Evolutionary conservation across 495 filamentous ascomycete genomes (phyloP), one percentile per base, ranked within the genome.

Genomic region (Cryomyces antarcticus): DNA sequence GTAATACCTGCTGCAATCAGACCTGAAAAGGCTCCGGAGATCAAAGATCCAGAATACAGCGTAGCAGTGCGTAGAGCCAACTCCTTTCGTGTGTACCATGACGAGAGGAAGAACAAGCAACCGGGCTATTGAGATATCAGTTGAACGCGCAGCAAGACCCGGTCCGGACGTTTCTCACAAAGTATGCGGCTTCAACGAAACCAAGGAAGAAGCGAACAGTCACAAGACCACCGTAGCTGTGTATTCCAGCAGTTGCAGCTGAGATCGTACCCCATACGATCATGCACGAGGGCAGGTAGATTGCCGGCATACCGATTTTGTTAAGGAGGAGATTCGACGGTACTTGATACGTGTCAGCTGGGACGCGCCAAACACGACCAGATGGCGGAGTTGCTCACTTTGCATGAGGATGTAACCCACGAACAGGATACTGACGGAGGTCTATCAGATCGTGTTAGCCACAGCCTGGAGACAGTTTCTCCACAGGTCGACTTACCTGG

Each of bases 301-400:
- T 48, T 7, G 60, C 52, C 24, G 60, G 60, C 5, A 38, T 29
- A 3, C 52, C 69, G 52, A 69, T 68, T 43, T 72, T 71, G 52
- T 75, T 74, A 31, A 77, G 62, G 28, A 75, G 52, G 37, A 74
- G 46, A 49, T 77, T 77, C n/a, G 70, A 75, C 0, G 73, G 73
- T 5, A 76, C 70, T 51, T 53, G 50, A 36, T 10, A 13, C 9
- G 12, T 36, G 3, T 36, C 12, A 24, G 38, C 24, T n/a, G 11
- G 17, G 17, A 24, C 17, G 17, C 17, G 17, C 17, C 11, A 10
- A n/a, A 10, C 12, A 36, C 12, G 33, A 36, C 33, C 33, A 36
- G 17, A 24, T 24, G 17, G 17, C 17, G 17, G 17, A 46, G 37
- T 10, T 5, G 37, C 34, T 44, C 12, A 48, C 31, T 12, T 39